phyloP scores from a whole-genome alignment of 1,284 basidiomycete species.

The Naganishia sp. region DNA sequence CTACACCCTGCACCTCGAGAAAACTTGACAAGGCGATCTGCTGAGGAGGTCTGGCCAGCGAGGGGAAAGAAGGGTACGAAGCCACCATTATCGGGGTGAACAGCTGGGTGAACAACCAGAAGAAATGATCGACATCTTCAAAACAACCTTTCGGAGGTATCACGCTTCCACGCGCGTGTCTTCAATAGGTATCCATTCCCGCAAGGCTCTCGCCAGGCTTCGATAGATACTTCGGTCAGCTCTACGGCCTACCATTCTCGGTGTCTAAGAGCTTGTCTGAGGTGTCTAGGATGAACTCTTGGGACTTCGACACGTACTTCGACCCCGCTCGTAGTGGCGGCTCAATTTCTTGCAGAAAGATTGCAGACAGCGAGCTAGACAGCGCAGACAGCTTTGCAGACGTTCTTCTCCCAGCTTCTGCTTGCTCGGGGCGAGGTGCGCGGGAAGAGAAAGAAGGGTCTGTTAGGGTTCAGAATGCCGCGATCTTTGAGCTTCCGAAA shows the following conservation, averaged over 20 bases:
- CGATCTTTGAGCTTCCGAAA: too few relatives aligned
- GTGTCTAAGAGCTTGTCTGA: too few relatives aligned
- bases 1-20: neutral
- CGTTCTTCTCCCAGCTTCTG: too few relatives aligned
- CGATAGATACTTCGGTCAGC: too few relatives aligned
- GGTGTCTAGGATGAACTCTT: too few relatives aligned
- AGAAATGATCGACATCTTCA: neutral
- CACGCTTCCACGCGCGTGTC: constrained; percentile 8
- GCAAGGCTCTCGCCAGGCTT: neutral
- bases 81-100: neutral
- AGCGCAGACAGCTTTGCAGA: too few relatives aligned
- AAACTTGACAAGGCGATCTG: neutral
- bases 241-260: too few relatives aligned
- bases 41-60: neutral
- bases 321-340: too few relatives aligned
- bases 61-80: neutral
- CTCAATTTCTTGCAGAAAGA: too few relatives aligned
- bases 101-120: neutral
- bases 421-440: too few relatives aligned
- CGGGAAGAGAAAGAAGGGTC: neutral
- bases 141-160: constrained; percentile 4
- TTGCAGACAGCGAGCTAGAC: too few relatives aligned
- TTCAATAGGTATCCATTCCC: neutral
- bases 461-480: neutral
- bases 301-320: too few relatives aligned